Conservation (phyloP, 306 rosid genomes). For the Cicer cuneatum region DNA sequence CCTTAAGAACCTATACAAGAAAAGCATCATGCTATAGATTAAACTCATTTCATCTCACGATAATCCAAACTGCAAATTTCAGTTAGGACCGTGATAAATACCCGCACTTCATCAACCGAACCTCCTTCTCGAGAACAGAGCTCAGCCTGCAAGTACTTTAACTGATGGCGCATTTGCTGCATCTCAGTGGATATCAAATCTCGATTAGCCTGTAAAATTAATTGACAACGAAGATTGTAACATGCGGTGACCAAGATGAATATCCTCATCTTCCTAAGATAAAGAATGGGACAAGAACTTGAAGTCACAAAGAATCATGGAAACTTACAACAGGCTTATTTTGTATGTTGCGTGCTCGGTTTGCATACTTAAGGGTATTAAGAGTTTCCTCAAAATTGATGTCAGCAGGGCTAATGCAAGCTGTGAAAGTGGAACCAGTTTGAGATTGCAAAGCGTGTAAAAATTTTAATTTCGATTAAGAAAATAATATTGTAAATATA, state of each 20-base stretch:
- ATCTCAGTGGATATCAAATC: constrained; percentile 79
- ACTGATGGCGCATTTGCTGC: constrained; percentile 82
- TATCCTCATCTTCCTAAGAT: constrained; percentile 28
- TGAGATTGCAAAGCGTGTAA: constrained; percentile 43
- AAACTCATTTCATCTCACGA: constrained; percentile 17
- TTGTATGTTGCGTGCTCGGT: constrained; percentile 93
- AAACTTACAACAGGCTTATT: constrained; percentile 85
- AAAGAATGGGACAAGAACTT: constrained; percentile 26
- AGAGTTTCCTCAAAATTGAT: constrained; percentile 83
- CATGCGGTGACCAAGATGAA: constrained; percentile 25
- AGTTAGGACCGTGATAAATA: constrained; percentile 34
- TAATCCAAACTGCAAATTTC: constrained; percentile 27
- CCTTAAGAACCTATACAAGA: constrained; percentile 65
- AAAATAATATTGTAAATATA: constrained; percentile 30
- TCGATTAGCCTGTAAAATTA: constrained; percentile 68
- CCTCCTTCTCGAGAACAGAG: constrained; percentile 70
- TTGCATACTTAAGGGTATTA: constrained; percentile 86
- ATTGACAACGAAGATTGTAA: constrained; percentile 36
- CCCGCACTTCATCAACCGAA: constrained; percentile 75
- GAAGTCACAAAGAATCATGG: constrained; percentile 26
- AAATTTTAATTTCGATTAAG: constrained; percentile 22
- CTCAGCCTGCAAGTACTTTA: constrained; percentile 77
- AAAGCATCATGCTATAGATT: constrained; percentile 41
- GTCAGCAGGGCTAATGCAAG: constrained; percentile 89
- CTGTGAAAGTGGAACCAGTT: constrained; percentile 54